A percentile compares a stretch with the other conserved stretches of the same genome.
Evolutionary conservation across 345 rosid species (phyloP).

Genomic region (Gossypium stocksii): DNA sequence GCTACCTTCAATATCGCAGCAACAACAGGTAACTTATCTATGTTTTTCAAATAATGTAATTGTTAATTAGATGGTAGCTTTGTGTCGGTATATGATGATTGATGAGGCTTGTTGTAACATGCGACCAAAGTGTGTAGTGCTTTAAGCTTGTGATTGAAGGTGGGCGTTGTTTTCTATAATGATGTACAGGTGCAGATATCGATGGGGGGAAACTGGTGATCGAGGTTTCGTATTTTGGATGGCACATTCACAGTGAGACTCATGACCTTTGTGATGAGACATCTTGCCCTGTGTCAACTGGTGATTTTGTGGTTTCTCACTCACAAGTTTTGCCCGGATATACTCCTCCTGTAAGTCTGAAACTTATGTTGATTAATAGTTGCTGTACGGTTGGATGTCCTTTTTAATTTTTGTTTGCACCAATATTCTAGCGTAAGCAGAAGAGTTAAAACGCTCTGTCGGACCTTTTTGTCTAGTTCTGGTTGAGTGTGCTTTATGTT

Average conservation of each 20-base stretch:
- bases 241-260: constrained; percentile 71
- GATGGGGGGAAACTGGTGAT: constrained; percentile 70
- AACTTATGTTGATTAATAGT: background rate
- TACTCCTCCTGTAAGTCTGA: constrained; percentile 83
- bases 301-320: constrained; percentile 82
- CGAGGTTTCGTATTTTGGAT: constrained; percentile 83
- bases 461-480: background rate
- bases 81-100: background rate
- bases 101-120: background rate
- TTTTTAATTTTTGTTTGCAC: background rate
- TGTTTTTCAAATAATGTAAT: background rate
- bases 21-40: constrained; percentile 36
- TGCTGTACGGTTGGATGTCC: background rate
- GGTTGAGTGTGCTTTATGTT: background rate
- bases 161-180: background rate
- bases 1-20: constrained; percentile 73
- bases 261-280: constrained; percentile 87
- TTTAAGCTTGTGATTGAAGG: background rate
- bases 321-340: constrained; percentile 75
- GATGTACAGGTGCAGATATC: constrained; percentile 38
- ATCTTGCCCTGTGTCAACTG: constrained; percentile 69
- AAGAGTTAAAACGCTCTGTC: background rate
- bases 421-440: background rate
- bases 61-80: constrained; percentile 3
- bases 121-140: background rate